Percentiles rank a stretch among this genome's conserved stretches.
Evolutionary conservation across 129 eudicot genomes (phyloP).

Genomic region (Tagetes erecta): DNA sequence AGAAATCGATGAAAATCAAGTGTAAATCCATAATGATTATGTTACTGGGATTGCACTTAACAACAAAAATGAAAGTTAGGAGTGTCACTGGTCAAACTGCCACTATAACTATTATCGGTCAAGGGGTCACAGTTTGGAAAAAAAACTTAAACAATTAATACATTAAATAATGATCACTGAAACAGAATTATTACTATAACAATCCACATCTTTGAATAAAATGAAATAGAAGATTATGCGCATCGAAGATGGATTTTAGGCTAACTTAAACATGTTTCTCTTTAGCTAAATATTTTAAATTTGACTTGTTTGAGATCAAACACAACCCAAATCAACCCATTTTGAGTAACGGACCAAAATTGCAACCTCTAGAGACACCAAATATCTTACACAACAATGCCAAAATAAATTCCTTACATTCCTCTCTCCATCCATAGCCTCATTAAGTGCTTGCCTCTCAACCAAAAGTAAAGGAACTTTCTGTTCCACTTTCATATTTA

Average conservation of each 20-base stretch:
- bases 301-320: background rate
- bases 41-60: too few relatives aligned
- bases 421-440: slow-evolving; percentile 87
- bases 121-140: too few relatives aligned
- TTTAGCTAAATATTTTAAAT: background rate
- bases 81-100: too few relatives aligned
- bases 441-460: slow-evolving; percentile 79
- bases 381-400: background rate
- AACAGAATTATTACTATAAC: background rate
- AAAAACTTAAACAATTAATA: background rate
- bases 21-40: too few relatives aligned
- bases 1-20: too few relatives aligned
- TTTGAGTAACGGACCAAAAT: background rate
- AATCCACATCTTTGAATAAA: background rate
- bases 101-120: too few relatives aligned
- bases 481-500: slow-evolving; percentile 81
- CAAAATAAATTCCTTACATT: slow-evolving; percentile 50
- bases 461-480: slow-evolving; percentile 84
- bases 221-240: background rate
- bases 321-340: background rate
- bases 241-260: background rate
- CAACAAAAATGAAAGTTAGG: too few relatives aligned
- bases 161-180: background rate
- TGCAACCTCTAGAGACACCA: background rate
- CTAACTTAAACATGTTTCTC: background rate